A percentile compares a stretch with the other conserved stretches of the same genome.
These are phyloP conservation scores for Aspergillus quadricinctus DNA, from an alignment of 2,329 filamentous ascomycete genomes.

Conservation along the genomic window DNA sequence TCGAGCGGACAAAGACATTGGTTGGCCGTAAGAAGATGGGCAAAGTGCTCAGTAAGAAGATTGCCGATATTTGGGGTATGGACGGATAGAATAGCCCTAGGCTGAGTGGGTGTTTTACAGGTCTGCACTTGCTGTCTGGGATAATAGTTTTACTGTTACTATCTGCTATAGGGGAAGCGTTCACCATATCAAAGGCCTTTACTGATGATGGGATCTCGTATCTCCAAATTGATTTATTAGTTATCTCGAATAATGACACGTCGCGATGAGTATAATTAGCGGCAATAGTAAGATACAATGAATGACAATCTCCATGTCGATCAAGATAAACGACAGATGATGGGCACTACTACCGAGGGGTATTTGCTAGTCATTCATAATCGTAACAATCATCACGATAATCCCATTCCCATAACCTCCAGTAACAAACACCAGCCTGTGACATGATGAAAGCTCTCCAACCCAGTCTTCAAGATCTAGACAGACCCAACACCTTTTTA, in stretches of 20 bases:
- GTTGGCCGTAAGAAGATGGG: constrained; percentile 66
- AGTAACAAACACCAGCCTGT: background rate
- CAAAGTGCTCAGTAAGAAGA: constrained; percentile 61
- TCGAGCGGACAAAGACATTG: constrained; percentile 51
- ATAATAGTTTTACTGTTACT: background rate
- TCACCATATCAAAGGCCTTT: too few species aligned
- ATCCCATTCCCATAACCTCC: background rate
- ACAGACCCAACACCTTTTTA: constrained; percentile 14
- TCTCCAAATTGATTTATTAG: background rate
- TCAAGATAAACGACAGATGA: background rate
- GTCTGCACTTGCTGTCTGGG: background rate
- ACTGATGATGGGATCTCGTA: background rate
- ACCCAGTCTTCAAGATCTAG: background rate
- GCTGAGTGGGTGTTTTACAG: background rate
- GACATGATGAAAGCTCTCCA: background rate
- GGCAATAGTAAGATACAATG: too few species aligned
- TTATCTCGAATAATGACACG: background rate
- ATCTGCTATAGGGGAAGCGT: background rate
- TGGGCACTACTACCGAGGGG: background rate
- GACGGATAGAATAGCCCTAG: background rate
- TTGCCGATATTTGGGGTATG: constrained; percentile 67
- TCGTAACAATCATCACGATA: background rate
- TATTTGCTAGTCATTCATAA: background rate
- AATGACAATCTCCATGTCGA: background rate
- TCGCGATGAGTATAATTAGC: too few species aligned